Base-by-base conservation (phyloP, 805 yeast genomes). In the Clavispora vitiphila region DNA sequence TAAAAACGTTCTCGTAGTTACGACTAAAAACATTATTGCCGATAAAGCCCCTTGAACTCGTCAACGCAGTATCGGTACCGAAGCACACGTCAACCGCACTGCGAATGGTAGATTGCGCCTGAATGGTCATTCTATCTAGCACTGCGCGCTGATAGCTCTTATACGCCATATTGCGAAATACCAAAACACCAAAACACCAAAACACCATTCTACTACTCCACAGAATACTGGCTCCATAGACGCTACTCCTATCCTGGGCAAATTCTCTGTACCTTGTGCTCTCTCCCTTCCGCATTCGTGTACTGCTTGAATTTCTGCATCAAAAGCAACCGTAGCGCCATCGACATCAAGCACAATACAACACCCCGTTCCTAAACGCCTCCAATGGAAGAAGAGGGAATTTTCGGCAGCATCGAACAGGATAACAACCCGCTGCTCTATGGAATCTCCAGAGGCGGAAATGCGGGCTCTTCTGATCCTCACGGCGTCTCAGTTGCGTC, bases 371-470 rank as follows among this genome's bases (percentile, higher is more conserved):
- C 20, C 11, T 29, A 15, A 29, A 34, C 37, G 14, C 16, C 35
- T 21, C 20, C 19, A 9, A 50, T 50, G 51, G 47, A 43, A 30
- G 55, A 49, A 36, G 27, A 50, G 24, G 54, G 50, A 35, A 27
- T 53, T 24, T 65, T 66, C 41, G 67, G 60, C 34, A 73, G 67
- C 44, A 67, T 68, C 37, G 74, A 69, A 45, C 72, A 67, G 49
- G 74, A 69, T 44, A 69, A 69, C 52, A 69, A 69, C 43, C 74
- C 74, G 11, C 68, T 71, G 30, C 61, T 67, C 43, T 69, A 66
- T 46, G 60, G 60, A 45, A 60, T 54, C 21, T 56, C 66, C 11
- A 56, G 60, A 3, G 31, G 58, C 21, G 46, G 50, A n/a, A 62
- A 57, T 35, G 63, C 64, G 3, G 27, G 18, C 3, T 9, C 5